Evolutionary conservation across 768 basidiomycete species (phyloP).

Genomic region (Mycena venus): DNA sequence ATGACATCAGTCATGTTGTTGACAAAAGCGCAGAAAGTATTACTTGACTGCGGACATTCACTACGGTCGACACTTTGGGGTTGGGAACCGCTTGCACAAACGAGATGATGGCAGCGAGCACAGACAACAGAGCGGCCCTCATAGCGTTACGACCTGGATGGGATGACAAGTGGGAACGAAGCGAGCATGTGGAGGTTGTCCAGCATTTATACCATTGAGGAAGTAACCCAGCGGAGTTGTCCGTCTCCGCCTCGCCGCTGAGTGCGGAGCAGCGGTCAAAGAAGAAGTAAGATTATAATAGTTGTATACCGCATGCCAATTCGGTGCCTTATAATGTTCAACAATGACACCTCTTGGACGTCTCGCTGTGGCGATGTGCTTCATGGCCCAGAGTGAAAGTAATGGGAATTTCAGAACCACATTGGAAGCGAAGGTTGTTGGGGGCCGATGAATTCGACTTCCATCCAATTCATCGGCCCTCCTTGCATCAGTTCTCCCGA

Average conservation of each 20-base stretch:
- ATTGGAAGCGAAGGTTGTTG: not conserved
- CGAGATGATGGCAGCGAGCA: not conserved
- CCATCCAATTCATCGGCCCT: no score
- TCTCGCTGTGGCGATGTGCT: not conserved
- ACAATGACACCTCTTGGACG: not conserved
- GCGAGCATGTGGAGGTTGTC: not conserved
- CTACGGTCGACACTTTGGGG: not conserved
- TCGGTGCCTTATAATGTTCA: not conserved
- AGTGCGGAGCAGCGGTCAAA: not conserved
- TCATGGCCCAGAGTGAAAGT: not conserved
- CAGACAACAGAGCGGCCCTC: not conserved
- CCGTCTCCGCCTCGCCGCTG: not conserved
- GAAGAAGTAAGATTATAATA: not conserved
- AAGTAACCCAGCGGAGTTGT: not conserved
- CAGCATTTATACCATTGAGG: constrained; percentile 5
- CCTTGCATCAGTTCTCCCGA: no score
- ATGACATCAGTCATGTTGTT: no score
- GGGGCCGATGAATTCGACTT: not conserved
- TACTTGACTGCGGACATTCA: not conserved
- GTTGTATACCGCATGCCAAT: not conserved
- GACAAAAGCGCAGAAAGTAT: not conserved
- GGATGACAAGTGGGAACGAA: not conserved
- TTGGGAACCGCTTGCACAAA: not conserved
- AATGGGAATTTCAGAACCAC: not conserved
- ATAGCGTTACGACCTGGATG: not conserved